phyloP scores from a whole-genome alignment of 768 basidiomycete genomes.

The Calvatia gigantea region DNA sequence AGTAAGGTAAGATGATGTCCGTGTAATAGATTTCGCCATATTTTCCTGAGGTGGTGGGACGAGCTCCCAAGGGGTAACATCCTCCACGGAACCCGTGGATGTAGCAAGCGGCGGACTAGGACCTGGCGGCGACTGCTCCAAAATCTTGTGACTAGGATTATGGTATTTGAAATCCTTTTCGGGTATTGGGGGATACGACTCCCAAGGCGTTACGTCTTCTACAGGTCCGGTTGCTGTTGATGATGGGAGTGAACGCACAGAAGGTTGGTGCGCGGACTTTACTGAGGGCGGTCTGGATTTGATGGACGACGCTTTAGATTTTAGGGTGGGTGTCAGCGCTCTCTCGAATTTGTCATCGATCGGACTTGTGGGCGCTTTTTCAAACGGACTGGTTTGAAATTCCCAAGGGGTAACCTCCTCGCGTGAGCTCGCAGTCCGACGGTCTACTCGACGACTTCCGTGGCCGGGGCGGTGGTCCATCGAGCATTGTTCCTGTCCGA shows the following conservation, averaged over 20 bases:
- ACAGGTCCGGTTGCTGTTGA: conserved; percentile 24
- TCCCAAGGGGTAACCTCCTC: conserved; percentile 16
- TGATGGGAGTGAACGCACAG: conserved; percentile 15
- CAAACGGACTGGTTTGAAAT: conserved; percentile 8
- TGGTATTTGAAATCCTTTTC: conserved; percentile 9
- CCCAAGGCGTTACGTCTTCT: conserved; percentile 32
- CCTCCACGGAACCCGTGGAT: conserved; percentile 15
- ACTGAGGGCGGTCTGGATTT: conserved; percentile 8
- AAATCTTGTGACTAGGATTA: background rate
- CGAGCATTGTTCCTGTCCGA: conserved; percentile 3
- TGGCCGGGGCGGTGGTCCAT: conserved; percentile 7
- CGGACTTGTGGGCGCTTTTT: background rate
- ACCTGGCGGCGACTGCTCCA: conserved; percentile 5
- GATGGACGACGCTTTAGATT: conserved; percentile 15
- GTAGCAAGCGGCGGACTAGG: conserved; percentile 7
- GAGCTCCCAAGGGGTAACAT: conserved; percentile 23
- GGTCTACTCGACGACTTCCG: conserved; percentile 18
- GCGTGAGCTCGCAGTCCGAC: conserved; percentile 21
- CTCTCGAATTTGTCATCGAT: conserved; percentile 1
- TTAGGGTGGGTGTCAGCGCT: conserved; percentile 14
- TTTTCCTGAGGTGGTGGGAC: conserved; percentile 11
- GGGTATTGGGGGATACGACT: conserved; percentile 23
- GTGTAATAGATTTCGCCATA: background rate
- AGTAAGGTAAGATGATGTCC: conserved; percentile 1
- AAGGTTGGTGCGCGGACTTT: conserved; percentile 8